These are phyloP conservation scores for Rostrohypoxylon terebratum DNA, from an alignment of 495 filamentous ascomycete genomes.

Conservation along the genomic window DNA sequence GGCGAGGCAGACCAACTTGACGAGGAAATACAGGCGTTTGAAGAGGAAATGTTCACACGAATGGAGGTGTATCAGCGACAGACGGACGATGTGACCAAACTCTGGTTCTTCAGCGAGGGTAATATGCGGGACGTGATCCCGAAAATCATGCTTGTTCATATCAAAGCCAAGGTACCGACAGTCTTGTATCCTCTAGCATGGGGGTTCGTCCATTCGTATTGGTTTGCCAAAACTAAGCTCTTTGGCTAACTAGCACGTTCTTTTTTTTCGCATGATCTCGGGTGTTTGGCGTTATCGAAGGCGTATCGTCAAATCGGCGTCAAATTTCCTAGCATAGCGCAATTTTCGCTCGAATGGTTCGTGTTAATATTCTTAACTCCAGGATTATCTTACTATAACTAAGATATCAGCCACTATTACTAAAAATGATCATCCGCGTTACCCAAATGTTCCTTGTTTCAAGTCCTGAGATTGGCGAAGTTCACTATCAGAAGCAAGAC, in stretches of 20 bases:
- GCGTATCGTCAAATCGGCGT: background rate
- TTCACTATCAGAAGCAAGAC: conserved; percentile 28
- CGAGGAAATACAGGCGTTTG: conserved; percentile 45
- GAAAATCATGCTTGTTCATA: conserved; percentile 33
- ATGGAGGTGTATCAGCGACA: conserved; percentile 50
- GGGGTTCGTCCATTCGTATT: conserved; percentile 29
- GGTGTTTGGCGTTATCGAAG: conserved; percentile 14
- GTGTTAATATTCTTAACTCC: conserved; percentile 8
- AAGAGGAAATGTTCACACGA: conserved; percentile 52
- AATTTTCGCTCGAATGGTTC: conserved; percentile 8
- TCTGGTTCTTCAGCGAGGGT: conserved; percentile 49
- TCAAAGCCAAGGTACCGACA: conserved; percentile 25
- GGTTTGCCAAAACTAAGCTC: conserved; percentile 26
- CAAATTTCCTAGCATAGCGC: conserved; percentile 2
- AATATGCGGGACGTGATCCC: conserved; percentile 34
- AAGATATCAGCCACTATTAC: background rate
- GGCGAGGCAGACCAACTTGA: conserved; percentile 47
- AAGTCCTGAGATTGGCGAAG: conserved; percentile 30
- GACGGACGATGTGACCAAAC: conserved; percentile 45
- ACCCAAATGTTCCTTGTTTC: conserved; percentile 29
- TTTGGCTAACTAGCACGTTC: background rate
- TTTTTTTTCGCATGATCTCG: conserved; percentile 5
- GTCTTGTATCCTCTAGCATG: conserved; percentile 30
- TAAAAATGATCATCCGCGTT: conserved; percentile 17
- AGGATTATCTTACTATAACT: conserved; percentile 6